Conservation (phyloP, 371 early-diverging fungal species). For the Choanephora cucurbitarum region DNA sequence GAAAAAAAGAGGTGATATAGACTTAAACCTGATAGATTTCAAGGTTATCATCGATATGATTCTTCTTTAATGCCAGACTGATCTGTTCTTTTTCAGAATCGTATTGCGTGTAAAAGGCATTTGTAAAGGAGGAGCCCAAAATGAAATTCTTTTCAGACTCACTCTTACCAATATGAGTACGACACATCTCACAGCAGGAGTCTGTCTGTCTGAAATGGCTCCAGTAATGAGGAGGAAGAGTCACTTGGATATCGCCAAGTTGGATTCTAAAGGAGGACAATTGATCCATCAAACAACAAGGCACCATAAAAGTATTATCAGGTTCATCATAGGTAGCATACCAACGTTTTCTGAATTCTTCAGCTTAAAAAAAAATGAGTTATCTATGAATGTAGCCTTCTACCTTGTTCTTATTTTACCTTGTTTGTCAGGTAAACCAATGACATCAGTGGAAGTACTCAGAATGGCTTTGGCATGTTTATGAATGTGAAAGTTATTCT, state of each 20-base stretch:
- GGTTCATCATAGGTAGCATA: slow-evolving; percentile 42
- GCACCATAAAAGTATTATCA: slow-evolving; percentile 42
- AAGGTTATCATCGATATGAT: slow-evolving; percentile 36
- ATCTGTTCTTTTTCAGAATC: slow-evolving; percentile 38
- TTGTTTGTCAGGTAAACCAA: slow-evolving; percentile 47
- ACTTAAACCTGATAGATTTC: slow-evolving; percentile 12
- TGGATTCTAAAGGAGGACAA: slow-evolving; percentile 41
- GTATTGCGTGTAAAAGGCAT: slow-evolving; percentile 51
- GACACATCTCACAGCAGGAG: slow-evolving; percentile 47
- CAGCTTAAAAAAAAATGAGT: slow-evolving; percentile 26
- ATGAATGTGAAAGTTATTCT: slow-evolving; percentile 27
- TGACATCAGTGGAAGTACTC: slow-evolving; percentile 40
- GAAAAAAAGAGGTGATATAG: too few relatives aligned
- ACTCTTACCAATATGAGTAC: slow-evolving; percentile 40
- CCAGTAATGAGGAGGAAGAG: slow-evolving; percentile 48
- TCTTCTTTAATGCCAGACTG: slow-evolving; percentile 45
- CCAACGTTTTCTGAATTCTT: slow-evolving; percentile 42
- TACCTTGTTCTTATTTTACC: slow-evolving; percentile 24
- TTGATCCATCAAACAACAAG: slow-evolving; percentile 46
- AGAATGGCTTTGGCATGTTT: slow-evolving; percentile 41
- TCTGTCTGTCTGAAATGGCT: slow-evolving; percentile 34
- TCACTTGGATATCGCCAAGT: slow-evolving; percentile 35
- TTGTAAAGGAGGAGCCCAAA: slow-evolving; percentile 46
- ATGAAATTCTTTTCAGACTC: slow-evolving; percentile 42
- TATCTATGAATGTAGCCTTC: neutral